Evolutionary conservation across 306 rosid species (phyloP).

Genomic region (Inga leiocalycina): DNA sequence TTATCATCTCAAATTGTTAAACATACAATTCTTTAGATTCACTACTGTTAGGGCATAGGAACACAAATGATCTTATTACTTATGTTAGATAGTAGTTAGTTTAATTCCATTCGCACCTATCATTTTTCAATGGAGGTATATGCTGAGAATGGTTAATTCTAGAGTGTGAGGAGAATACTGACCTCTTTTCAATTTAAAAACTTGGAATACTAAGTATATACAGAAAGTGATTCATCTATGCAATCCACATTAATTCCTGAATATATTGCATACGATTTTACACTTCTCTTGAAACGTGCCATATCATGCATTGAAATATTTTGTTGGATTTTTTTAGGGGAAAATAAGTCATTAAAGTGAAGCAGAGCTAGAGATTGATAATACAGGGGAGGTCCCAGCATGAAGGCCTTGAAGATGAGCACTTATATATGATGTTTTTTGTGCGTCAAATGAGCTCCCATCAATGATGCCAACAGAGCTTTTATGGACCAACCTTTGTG

Average conservation of each 20-base stretch:
- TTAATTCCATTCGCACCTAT: no score
- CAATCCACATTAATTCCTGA: not conserved
- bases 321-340: conserved; percentile 2
- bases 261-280: not conserved
- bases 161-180: no score
- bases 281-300: not conserved
- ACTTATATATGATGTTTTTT: not conserved
- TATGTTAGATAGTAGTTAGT: no score
- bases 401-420: not conserved
- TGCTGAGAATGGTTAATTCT: no score
- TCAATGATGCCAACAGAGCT: not conserved
- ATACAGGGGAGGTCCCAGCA: conserved; percentile 5
- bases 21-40: no score
- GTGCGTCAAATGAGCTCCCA: not conserved
- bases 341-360: conserved; percentile 15
- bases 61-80: no score
- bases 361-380: not conserved
- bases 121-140: no score
- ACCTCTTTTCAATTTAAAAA: not conserved
- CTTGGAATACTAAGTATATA: not conserved
- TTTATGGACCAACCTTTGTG: not conserved
- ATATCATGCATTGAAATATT: not conserved
- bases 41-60: no score
- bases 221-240: not conserved
- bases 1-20: no score